Evolutionary conservation across 139 green algal genomes (phyloP), one percentile per base, ranked within the genome.

Genomic region (Ulvella scutata): DNA sequence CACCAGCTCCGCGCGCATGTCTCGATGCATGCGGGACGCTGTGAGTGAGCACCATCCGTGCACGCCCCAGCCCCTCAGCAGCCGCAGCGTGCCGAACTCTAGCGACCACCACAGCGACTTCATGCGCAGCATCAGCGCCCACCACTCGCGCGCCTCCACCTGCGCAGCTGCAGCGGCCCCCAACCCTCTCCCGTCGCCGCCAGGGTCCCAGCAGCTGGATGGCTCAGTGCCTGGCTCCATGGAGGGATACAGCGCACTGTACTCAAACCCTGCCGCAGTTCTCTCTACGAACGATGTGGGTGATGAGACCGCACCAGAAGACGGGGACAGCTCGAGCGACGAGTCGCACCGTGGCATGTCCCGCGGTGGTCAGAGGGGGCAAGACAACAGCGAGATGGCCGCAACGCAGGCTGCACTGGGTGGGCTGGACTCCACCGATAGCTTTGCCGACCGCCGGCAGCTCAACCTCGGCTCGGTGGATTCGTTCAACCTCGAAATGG

Each of bases 371-470:
- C 51, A 10, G 9, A n/a, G 51, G 51, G 4, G 20, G 40, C 13
- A 13, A 6, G 51, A 10, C n/a, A 26, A 0, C 51, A 67, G 4
- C 13, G n/a, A 23, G 51, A 6, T 23, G 51, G 31, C 51, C 13
- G 51, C 31, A 6, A n/a, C 13, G 13, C n/a, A 67, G 51, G 6
- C 51, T 26, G 40, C 40, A 17, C 51, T 67, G 51, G n/a, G 31
- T 6, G 51, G 33, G n/a, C n/a, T 26, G 51, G 51, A 67, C 51
- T 36, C n/a, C 51, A 26, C n/a, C 51, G 51, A 67, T n/a, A 67
- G 51, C 51, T 26, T 67, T n/a, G n/a, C 51, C n/a, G 51, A 67
- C n/a, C 51, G 51, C n/a, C 51, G 51, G 51, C 51, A 67, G 51
- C 51, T 36, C n/a, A n/a, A 67, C n/a, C 31, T n/a, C 51, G 51